These are phyloP conservation scores for Pseudophaeomoniella oleicola DNA, from an alignment of 2,329 filamentous ascomycete species.

Conservation along the genomic window DNA sequence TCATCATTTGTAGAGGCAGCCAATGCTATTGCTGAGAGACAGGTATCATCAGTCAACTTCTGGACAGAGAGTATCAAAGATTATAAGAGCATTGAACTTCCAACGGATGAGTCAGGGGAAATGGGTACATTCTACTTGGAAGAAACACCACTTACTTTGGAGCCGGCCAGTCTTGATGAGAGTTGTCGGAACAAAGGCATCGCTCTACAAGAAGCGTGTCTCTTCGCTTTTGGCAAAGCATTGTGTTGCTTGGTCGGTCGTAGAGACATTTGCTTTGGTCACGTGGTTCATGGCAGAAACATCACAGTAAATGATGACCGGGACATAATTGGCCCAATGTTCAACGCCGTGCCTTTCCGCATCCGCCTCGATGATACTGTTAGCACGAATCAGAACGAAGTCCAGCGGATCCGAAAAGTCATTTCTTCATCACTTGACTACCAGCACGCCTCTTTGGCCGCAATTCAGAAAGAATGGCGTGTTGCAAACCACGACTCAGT, in stretches of 20 bases:
- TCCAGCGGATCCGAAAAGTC: not conserved
- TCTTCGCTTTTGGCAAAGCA: not conserved
- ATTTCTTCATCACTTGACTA: not conserved
- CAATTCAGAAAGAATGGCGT: not conserved
- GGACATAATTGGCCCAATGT: conserved; percentile 67
- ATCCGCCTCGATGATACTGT: conserved; percentile 30
- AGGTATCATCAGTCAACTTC: not conserved
- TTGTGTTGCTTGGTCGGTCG: not conserved
- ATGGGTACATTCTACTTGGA: not conserved
- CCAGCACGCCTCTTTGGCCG: not conserved
- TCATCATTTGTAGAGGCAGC: not conserved
- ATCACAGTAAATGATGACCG: conserved; percentile 51
- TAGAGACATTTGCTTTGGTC: conserved; percentile 72
- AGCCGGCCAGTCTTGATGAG: not conserved
- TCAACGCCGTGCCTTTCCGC: conserved; percentile 72
- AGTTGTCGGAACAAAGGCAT: not conserved
- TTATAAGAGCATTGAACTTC: not conserved
- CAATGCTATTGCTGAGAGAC: not conserved
- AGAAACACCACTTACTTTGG: not conserved
- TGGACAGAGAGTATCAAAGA: not conserved
- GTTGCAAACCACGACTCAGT: not conserved
- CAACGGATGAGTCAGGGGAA: not conserved
- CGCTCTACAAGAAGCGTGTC: not conserved
- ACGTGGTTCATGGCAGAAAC: conserved; percentile 65
- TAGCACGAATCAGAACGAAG: not conserved